phyloP scores from a whole-genome alignment of 805 yeast genomes.

The Nakazawaea pomicola region DNA sequence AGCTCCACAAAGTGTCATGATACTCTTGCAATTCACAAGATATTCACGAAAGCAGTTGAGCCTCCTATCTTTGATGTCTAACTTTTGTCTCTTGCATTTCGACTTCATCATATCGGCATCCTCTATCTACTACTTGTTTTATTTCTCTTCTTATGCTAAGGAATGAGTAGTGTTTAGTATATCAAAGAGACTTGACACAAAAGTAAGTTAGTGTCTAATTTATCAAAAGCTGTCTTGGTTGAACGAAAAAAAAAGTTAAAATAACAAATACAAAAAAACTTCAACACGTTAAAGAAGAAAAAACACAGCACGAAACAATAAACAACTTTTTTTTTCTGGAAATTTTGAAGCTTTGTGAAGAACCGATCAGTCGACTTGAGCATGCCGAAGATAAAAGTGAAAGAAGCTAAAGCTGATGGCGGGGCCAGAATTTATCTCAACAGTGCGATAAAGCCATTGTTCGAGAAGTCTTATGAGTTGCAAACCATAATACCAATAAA shows the following conservation, averaged over 20 bases:
- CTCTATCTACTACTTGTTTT: not conserved
- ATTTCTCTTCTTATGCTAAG: too few species aligned
- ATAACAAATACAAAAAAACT: conserved; percentile 1
- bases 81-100: not conserved
- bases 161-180: conserved; percentile 2
- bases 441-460: conserved; percentile 11
- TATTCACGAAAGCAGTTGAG: conserved; percentile 40
- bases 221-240: not conserved
- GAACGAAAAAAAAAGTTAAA: not conserved
- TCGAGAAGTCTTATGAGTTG: conserved; percentile 17
- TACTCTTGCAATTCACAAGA: conserved; percentile 37
- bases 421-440: conserved; percentile 7
- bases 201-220: too few species aligned
- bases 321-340: conserved; percentile 3
- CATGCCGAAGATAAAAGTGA: conserved; percentile 10
- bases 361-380: not conserved
- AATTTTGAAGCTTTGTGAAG: not conserved
- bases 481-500: conserved; percentile 25
- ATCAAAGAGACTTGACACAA: too few species aligned
- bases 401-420: conserved; percentile 8
- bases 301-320: conserved; percentile 3
- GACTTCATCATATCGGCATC: not conserved
- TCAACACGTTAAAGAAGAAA: conserved; percentile 7
- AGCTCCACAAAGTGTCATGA: conserved; percentile 73
- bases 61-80: not conserved